These are phyloP conservation scores for Willaertia magna DNA, from an alignment of 208 protist genomes.

Conservation along the genomic window DNA sequence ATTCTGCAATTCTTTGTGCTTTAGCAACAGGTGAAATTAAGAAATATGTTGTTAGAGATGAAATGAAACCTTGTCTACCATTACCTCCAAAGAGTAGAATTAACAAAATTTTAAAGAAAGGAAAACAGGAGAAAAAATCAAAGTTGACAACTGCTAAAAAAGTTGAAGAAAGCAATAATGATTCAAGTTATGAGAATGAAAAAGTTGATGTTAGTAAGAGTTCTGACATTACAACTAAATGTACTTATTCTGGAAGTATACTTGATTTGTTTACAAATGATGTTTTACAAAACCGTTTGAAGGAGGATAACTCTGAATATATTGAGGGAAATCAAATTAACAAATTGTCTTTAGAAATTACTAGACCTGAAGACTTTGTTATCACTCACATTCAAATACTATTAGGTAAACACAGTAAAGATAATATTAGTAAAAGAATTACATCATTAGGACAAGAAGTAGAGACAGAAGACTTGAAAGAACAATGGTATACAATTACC, in stretches of 20 bases:
- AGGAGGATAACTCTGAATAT: background rate
- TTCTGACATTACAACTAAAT: background rate
- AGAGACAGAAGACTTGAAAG: background rate
- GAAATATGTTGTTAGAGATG: background rate
- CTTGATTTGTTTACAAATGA: background rate
- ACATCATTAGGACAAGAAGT: background rate
- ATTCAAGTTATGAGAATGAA: background rate
- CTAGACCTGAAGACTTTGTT: background rate
- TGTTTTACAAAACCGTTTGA: background rate
- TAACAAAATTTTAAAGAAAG: background rate
- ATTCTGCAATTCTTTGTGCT: background rate
- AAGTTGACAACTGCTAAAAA: too few relatives aligned
- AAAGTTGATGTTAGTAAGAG: background rate
- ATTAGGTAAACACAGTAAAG: background rate
- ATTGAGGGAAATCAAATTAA: background rate
- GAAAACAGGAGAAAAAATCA: background rate
- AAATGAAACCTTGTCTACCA: background rate
- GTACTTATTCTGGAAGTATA: background rate
- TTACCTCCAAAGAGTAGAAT: background rate
- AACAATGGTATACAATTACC: background rate
- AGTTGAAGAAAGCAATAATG: too few relatives aligned
- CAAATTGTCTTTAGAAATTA: background rate
- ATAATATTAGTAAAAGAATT: background rate
- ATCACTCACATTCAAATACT: background rate
- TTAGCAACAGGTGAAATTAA: background rate